Percentiles rank a stretch among this genome's conserved stretches.
Evolutionary conservation across 805 yeast genomes (phyloP).

Genomic region (Hanseniaspora opuntiae): DNA sequence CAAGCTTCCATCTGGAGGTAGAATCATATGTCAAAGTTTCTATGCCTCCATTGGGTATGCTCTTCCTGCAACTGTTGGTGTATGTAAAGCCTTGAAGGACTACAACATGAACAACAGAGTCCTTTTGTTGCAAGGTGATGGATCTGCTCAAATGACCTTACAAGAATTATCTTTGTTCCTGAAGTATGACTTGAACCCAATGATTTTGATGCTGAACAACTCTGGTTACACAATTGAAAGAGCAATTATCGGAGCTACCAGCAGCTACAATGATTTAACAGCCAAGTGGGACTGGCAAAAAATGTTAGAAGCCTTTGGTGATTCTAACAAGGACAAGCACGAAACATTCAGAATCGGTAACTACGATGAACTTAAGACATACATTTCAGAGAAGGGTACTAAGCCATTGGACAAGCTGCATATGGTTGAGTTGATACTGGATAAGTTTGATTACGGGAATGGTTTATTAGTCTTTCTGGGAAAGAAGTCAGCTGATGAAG

Average conservation of each 20-base stretch:
- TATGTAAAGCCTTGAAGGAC: conserved; percentile 58
- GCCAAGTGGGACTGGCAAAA: conserved; percentile 72
- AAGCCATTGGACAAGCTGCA: conserved; percentile 28
- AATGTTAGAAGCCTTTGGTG: conserved; percentile 54
- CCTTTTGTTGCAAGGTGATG: conserved; percentile 75
- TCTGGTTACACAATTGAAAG: conserved; percentile 86
- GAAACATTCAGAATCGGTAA: conserved; percentile 27
- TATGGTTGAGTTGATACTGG: conserved; percentile 48
- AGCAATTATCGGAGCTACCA: conserved; percentile 62
- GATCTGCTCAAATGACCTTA: conserved; percentile 86
- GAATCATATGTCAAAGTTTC: conserved; percentile 52
- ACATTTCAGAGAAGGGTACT: conserved; percentile 24
- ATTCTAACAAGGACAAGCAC: conserved; percentile 25
- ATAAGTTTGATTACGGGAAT: conserved; percentile 51
- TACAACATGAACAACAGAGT: conserved; percentile 38
- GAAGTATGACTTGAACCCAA: conserved; percentile 47
- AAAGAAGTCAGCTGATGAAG: not conserved
- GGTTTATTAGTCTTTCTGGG: conserved; percentile 30
- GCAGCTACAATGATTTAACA: conserved; percentile 70
- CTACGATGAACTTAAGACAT: conserved; percentile 28
- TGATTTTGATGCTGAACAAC: conserved; percentile 66
- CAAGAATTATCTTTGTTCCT: conserved; percentile 65
- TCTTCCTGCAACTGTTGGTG: conserved; percentile 75
- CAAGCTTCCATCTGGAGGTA: conserved; percentile 41
- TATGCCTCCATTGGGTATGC: conserved; percentile 84